Evolutionary conservation across 345 rosid species (phyloP).

Genomic region (Fremontodendron californicum): DNA sequence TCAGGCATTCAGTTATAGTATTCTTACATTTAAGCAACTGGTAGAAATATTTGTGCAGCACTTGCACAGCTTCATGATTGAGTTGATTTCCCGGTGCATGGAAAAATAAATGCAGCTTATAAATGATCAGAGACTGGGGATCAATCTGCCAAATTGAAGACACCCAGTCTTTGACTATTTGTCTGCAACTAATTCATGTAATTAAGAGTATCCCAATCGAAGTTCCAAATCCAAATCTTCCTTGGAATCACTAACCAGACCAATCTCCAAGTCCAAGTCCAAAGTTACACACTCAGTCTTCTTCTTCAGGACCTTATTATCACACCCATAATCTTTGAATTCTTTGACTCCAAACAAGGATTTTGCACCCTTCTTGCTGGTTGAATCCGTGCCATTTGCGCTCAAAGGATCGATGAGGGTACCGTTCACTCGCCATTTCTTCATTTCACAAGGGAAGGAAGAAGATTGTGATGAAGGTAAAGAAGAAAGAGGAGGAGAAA

Average conservation of each 20-base stretch:
- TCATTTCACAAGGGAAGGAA: slow-evolving; percentile 27
- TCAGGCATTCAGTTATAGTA: neutral
- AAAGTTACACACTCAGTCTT: slow-evolving; percentile 42
- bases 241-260: slow-evolving; percentile 42
- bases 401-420: slow-evolving; percentile 25
- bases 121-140: neutral
- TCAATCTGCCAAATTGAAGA: neutral
- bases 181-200: neutral
- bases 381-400: slow-evolving; percentile 24
- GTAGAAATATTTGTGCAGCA: neutral
- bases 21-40: neutral
- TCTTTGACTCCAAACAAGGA: slow-evolving; percentile 13
- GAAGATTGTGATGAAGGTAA: slow-evolving; percentile 32
- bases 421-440: slow-evolving; percentile 22
- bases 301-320: slow-evolving; percentile 35
- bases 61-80: neutral
- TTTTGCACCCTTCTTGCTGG: slow-evolving; percentile 17
- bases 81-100: slow-evolving; percentile 3
- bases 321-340: slow-evolving; percentile 30
- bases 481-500: slow-evolving; percentile 42
- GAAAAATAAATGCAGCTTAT: neutral
- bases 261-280: slow-evolving; percentile 72
- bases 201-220: slow-evolving; percentile 71
- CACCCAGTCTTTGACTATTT: neutral
- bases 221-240: slow-evolving; percentile 89